Conservation (phyloP, 805 yeast genomes). For the Metschnikowia baotianmanensis region DNA sequence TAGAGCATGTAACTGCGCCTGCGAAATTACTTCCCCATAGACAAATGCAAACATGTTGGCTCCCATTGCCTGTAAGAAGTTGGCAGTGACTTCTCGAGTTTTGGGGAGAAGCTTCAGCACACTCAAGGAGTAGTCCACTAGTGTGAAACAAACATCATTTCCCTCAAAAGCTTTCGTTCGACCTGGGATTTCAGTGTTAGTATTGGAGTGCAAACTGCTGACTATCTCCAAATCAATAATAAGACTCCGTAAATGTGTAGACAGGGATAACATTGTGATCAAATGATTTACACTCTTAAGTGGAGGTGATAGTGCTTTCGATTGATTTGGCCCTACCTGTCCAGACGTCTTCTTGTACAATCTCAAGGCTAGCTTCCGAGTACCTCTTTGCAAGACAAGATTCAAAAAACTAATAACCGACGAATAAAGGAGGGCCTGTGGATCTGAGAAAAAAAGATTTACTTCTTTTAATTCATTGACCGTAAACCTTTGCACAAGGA, state of each 20-base stretch:
- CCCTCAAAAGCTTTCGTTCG: neutral
- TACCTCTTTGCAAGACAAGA: neutral
- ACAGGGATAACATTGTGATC: constrained; percentile 4
- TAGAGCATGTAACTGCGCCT: constrained; percentile 25
- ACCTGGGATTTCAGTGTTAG: neutral
- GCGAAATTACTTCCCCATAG: constrained; percentile 31
- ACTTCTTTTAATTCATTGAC: constrained; percentile 6
- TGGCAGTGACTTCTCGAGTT: constrained; percentile 13
- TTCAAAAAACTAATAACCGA: constrained; percentile 6
- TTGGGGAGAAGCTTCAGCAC: constrained; percentile 13
- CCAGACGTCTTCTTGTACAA: constrained; percentile 3
- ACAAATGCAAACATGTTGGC: constrained; percentile 20
- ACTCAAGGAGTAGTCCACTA: constrained; percentile 25
- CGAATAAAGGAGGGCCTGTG: constrained; percentile 13
- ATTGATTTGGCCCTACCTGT: neutral
- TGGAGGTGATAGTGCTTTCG: neutral
- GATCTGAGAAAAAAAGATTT: constrained; percentile 19
- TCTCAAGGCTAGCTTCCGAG: neutral
- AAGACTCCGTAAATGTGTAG: constrained; percentile 8
- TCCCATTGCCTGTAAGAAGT: constrained; percentile 14
- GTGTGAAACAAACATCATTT: constrained; percentile 9
- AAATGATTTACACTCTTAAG: constrained; percentile 2
- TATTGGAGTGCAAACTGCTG: neutral
- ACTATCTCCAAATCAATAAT: constrained; percentile 17
- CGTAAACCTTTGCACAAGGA: neutral